Base-by-base conservation (phyloP, 1,284 basidiomycete species). In the Marasmius sp. region DNA sequence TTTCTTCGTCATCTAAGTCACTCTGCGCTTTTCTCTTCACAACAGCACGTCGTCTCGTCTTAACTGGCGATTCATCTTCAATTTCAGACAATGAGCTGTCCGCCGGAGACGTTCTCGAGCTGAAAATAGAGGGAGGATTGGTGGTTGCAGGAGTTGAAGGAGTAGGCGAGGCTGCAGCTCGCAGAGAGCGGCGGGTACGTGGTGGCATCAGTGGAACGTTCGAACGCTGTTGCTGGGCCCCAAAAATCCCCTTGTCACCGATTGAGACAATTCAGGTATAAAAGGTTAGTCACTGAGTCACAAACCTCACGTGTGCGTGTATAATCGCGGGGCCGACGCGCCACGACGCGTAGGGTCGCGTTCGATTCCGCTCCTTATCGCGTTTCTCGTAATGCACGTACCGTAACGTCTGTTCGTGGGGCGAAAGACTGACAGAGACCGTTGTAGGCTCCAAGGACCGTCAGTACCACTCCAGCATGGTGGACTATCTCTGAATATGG, bases 121-220 rank as follows among this genome's bases (percentile, higher is more conserved):
- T 83, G 70, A 84, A 81, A 49, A 79, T 65, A 34, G 82, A 78
- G 16, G 84, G 77, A 45, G 66, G 69, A 65, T 72, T 70, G 18
- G 65, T 61, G 45, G 65, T 68, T 14, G 74, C 74, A 36, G 74
- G 68, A 3, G 78, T 70, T 1, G 76, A 74, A 48, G 71, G 60
- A 2, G 75, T 68, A 16, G 74, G 60, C 1, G 77, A 74, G 5
- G 58, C 47, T 27, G 57, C 34, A 5, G 58, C 64, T 34, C 66
- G 61, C 33, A 61, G 18, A 8, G 66, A 64, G 43, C 59, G 63
- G 54, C 68, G 66, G 48, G 69, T 68, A 14, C 65, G 61, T 57
- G 34, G 61, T 62, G 39, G 52, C 51, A 43, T 58, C 18, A 72
- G 33, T 45, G 8, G 37, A 53, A 54, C 41, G 54, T 27, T 27